Conservation (phyloP, 345 rosid genomes). For the Microthlaspi erraticum region DNA sequence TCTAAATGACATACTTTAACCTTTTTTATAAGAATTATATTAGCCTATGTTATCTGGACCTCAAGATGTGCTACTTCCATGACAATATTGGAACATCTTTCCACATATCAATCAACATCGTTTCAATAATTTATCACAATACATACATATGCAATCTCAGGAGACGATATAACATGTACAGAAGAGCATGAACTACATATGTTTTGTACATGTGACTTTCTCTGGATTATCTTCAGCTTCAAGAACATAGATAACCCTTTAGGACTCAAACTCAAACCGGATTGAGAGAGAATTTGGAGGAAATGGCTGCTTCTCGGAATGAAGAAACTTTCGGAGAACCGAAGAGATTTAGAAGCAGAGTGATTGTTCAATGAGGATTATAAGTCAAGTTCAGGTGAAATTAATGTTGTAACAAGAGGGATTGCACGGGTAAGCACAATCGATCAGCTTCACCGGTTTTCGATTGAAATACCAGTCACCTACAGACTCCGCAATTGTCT, state of each 20-base stretch:
- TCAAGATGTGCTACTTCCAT: not conserved
- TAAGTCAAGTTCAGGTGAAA: slow-evolving; percentile 43
- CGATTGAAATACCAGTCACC: slow-evolving; percentile 90
- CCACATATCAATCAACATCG: not conserved
- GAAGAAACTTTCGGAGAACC: slow-evolving; percentile 6
- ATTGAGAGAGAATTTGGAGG: not conserved
- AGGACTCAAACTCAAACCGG: not conserved
- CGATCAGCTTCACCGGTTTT: slow-evolving; percentile 61
- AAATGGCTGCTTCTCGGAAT: slow-evolving; percentile 9
- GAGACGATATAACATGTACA: not conserved
- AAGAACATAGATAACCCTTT: slow-evolving; percentile 20
- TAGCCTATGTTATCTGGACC: not conserved
- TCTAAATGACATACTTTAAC: not conserved
- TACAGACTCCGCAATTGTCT: slow-evolving; percentile 87
- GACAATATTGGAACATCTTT: slow-evolving; percentile 2
- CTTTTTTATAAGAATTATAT: too few relatives aligned
- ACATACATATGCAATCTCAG: slow-evolving; percentile 21
- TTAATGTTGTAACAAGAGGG: slow-evolving; percentile 79
- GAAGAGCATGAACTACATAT: too few relatives aligned
- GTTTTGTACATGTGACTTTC: slow-evolving; percentile 21
- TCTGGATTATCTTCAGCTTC: slow-evolving; percentile 25
- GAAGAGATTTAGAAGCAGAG: not conserved
- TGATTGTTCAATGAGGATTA: not conserved
- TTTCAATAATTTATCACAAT: slow-evolving; percentile 7
- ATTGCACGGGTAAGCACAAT: slow-evolving; percentile 90